Evolutionary conservation across 257 asterid genomes (phyloP), one percentile per base, ranked within the genome.

Genomic region (Lycium barbarum): DNA sequence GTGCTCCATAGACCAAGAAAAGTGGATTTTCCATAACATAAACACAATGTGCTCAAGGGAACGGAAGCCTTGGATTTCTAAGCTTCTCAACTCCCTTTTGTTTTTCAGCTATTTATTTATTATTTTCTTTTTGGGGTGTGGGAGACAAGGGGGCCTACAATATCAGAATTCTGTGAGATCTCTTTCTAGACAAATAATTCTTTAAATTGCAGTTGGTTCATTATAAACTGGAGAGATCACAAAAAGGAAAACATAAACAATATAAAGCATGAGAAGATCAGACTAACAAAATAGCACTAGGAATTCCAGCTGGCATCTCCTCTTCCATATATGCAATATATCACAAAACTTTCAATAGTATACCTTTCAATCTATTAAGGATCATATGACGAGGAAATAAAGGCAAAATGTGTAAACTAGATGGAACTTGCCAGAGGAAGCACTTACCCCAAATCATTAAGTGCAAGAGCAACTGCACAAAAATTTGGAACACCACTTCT

Each of bases 381-480:
- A 74, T 13, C 45, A 22, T 74, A 74, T 1, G 13, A 49, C 49
- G 62, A 22, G 36, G 43, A 22, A 22, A 13, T 13, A 11, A 49
- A 74, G 33, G 33, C 33, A 26, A 26, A 26, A 26, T 26, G 33
- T 26, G 33, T 26, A 26, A 26, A 26, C 33, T 26, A 26, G 33
- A 6, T 49, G 22, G 81, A 74, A 49, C 81, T 47, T 74, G 11
- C 13, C 81, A 74, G n/a, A 62, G n/a, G 63, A 22, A 49, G 62
- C 20, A 76, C 97, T 80, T 88, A 96, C 99, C 99, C 99, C 87
- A 96, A 86, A 86, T 95, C 98, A 83, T 93, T 85, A 85, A 96
- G 91, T 85, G 98, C 97, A 84, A 96, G 92, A 86, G 99, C 98
- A 87, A 96, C 99, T 20, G 99, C 99, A 90, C 97, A 96, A 89